phyloP scores from a whole-genome alignment of 2,329 filamentous ascomycete species.

The Fusarium sp. region DNA sequence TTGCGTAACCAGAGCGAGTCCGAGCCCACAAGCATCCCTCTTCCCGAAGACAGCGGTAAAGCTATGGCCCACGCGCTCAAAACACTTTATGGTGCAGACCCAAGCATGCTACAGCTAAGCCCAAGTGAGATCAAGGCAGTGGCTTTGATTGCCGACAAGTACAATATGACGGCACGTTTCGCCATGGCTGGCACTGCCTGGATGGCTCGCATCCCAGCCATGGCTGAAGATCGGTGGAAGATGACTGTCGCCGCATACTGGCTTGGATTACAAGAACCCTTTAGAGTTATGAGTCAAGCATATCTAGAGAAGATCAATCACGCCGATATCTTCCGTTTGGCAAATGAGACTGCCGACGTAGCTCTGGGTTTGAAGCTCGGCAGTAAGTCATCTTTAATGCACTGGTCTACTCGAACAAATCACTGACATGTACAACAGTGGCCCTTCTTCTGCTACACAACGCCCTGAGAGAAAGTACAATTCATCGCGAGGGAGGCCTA shows the following conservation, averaged over 20 bases:
- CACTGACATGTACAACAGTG: no score
- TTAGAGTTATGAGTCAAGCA: neutral
- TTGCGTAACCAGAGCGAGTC: neutral
- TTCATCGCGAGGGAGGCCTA: no score
- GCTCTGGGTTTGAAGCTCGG: neutral
- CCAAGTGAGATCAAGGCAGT: neutral
- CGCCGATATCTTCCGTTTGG: neutral
- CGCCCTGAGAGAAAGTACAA: no score
- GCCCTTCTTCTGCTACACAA: no score
- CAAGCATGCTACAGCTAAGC: neutral
- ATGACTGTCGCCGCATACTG: neutral
- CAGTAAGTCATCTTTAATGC: neutral
- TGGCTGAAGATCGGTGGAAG: neutral
- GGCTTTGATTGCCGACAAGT: neutral
- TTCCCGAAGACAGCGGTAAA: neutral
- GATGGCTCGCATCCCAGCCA: neutral
- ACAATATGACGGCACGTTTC: neutral
- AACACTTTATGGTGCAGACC: neutral
- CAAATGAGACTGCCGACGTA: neutral
- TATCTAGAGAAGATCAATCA: neutral
- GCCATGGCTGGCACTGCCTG: neutral
- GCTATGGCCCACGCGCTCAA: neutral
- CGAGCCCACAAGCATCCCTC: neutral
- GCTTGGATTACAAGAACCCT: neutral
- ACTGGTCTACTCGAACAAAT: no score